These are phyloP conservation scores for Crithidia brevicula DNA, from an alignment of 208 protist genomes.

Conservation along the genomic window DNA sequence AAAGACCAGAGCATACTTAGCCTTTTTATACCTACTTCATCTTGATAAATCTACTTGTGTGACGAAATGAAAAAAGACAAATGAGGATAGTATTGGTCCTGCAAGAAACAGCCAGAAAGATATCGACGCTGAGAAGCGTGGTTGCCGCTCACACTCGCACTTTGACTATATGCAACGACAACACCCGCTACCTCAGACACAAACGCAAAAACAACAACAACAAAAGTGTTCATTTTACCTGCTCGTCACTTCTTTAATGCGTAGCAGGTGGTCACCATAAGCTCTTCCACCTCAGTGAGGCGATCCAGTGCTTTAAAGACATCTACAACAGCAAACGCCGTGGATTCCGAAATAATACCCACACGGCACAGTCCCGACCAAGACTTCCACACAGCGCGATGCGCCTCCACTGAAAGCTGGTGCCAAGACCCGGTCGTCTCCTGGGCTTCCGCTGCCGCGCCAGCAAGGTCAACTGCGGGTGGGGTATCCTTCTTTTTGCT, in stretches of 20 bases:
- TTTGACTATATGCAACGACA: no score
- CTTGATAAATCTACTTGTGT: no score
- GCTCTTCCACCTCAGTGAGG: constrained; percentile 75
- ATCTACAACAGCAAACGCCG: constrained; percentile 35
- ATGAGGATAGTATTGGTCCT: background rate
- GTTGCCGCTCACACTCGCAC: no score
- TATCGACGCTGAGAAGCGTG: no score
- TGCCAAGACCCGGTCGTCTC: constrained; percentile 3
- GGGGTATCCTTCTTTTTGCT: background rate
- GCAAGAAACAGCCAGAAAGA: no score
- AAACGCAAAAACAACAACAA: background rate
- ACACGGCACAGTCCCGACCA: constrained; percentile 46
- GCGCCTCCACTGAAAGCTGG: constrained; percentile 47
- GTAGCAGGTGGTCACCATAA: constrained; percentile 50
- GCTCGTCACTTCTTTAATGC: background rate
- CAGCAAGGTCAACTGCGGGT: constrained; percentile 2
- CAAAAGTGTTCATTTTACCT: background rate
- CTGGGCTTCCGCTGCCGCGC: background rate
- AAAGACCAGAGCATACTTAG: no score
- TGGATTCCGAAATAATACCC: constrained; percentile 36
- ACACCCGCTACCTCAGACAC: no score
- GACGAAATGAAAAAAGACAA: background rate
- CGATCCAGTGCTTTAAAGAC: constrained; percentile 33
- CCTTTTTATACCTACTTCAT: no score
- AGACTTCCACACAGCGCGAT: constrained; percentile 51